phyloP scores from a whole-genome alignment of 805 yeast species.

The Scheffersomyces spartinae region DNA sequence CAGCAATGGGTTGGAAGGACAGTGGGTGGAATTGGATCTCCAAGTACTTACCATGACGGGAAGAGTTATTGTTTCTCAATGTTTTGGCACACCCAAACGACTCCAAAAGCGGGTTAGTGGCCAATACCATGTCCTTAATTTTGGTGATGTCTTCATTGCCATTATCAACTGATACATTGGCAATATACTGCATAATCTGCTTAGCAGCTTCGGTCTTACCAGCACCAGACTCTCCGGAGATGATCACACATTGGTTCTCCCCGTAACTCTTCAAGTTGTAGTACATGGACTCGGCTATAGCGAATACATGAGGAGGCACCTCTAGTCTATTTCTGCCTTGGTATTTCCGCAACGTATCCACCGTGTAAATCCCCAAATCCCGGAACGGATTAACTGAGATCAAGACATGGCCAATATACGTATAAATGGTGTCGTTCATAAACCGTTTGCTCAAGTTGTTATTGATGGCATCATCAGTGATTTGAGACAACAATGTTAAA shows the following conservation, averaged over 20 bases:
- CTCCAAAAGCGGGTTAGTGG: conserved; percentile 88
- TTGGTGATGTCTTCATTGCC: conserved; percentile 62
- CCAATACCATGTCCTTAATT: conserved; percentile 94
- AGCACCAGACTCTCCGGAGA: conserved; percentile 96
- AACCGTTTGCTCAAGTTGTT: conserved; percentile 85
- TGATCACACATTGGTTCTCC: conserved; percentile 94
- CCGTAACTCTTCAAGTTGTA: conserved; percentile 89
- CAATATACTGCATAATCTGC: conserved; percentile 93
- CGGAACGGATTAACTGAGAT: conserved; percentile 95
- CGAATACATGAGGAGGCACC: conserved; percentile 96
- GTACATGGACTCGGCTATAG: conserved; percentile 95
- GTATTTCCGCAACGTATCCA: conserved; percentile 60
- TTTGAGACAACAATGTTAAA: conserved; percentile 76
- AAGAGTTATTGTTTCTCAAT: conserved; percentile 76
- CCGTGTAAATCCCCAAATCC: conserved; percentile 92
- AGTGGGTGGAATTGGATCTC: conserved; percentile 73
- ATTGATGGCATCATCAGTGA: conserved; percentile 85
- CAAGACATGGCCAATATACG: conserved; percentile 87
- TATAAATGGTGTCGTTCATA: conserved; percentile 80
- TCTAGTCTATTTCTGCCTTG: conserved; percentile 90
- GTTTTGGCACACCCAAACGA: conserved; percentile 94
- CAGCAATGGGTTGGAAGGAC: conserved; percentile 82
- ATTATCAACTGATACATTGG: conserved; percentile 68
- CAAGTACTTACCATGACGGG: conserved; percentile 87
- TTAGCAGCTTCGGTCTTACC: conserved; percentile 98